A percentile compares a stretch with the other conserved stretches of the same genome.
phyloP scores from a whole-genome alignment of 352 stramenopile species.

The Globisporangium orthogonon region DNA sequence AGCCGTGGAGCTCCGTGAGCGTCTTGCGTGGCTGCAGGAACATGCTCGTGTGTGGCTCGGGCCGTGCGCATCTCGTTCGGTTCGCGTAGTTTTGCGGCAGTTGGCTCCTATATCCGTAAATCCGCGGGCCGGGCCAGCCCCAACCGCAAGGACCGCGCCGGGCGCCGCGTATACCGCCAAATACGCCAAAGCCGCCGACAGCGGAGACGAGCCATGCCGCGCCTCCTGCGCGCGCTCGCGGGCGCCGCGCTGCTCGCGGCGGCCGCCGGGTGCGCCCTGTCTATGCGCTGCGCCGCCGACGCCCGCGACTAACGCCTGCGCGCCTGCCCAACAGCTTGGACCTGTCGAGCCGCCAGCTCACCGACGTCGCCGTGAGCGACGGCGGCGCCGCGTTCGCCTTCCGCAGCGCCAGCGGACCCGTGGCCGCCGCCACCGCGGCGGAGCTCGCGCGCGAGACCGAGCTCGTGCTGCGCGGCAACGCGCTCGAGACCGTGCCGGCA shows the following conservation, averaged over 20 bases:
- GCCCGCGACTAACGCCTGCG: background rate
- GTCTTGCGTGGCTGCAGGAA: conserved; percentile 62
- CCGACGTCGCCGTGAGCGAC: conserved; percentile 22
- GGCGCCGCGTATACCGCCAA: too few species aligned
- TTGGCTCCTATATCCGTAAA: too few species aligned
- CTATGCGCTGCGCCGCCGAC: background rate
- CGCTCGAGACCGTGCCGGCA: conserved; percentile 28
- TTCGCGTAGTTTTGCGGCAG: background rate
- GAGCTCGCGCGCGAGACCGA: conserved; percentile 24
- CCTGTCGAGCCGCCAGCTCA: conserved; percentile 25
- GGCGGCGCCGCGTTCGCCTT: conserved; percentile 22
- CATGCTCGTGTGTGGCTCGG: conserved; percentile 23
- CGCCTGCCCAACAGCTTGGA: conserved; percentile 23
- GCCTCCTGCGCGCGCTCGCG: conserved; percentile 4
- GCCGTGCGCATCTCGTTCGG: background rate
- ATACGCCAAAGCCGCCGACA: too few species aligned
- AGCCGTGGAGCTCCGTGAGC: conserved; percentile 62
- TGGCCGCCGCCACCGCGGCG: conserved; percentile 14
- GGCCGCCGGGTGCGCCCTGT: conserved; percentile 4
- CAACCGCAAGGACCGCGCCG: too few species aligned
- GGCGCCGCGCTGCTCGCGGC: conserved; percentile 1
- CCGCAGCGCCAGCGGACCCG: conserved; percentile 10
- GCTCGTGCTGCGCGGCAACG: conserved; percentile 48
- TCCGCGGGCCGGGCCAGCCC: too few species aligned
- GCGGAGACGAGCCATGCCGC: conserved; percentile 5